These are phyloP conservation scores for Globisporangium cederbergense DNA, from an alignment of 352 stramenopile genomes.

Conservation along the genomic window DNA sequence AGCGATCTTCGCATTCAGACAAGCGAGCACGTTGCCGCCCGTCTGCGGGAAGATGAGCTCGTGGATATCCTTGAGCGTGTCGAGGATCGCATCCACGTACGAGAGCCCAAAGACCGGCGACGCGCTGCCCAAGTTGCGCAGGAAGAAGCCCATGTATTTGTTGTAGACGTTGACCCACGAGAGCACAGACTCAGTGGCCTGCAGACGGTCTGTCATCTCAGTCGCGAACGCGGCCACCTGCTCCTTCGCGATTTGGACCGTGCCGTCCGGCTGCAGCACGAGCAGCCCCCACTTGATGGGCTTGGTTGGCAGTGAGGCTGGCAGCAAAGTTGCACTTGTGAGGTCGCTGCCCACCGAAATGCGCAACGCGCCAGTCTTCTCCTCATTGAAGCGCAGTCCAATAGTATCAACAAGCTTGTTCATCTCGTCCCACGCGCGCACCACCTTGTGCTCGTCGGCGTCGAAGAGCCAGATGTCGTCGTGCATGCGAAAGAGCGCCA, in stretches of 20 bases:
- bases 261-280: conserved; percentile 36
- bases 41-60: conserved; percentile 28
- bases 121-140: conserved; percentile 41
- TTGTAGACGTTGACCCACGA: conserved; percentile 54
- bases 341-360: neutral
- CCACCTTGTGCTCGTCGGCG: conserved; percentile 24
- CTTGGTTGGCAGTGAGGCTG: conserved; percentile 25
- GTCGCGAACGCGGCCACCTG: conserved; percentile 34
- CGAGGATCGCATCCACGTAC: conserved; percentile 24
- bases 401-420: conserved; percentile 19
- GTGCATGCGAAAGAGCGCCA: conserved; percentile 34
- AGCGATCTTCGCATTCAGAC: conserved; percentile 23
- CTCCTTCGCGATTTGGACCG: conserved; percentile 29
- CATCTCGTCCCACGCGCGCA: conserved; percentile 38
- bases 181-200: conserved; percentile 27
- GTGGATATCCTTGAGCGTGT: conserved; percentile 35
- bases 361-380: conserved; percentile 43
- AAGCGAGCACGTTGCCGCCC: conserved; percentile 32
- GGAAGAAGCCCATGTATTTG: conserved; percentile 58
- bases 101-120: conserved; percentile 30
- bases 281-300: conserved; percentile 44
- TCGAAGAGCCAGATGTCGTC: conserved; percentile 54
- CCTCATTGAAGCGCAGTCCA: conserved; percentile 33
- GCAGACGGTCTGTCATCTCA: conserved; percentile 37
- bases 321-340: conserved; percentile 13